Evolutionary conservation across 192 early-diverging fungal genomes (phyloP), one percentile per base, ranked within the genome.

Genomic region (Entrophospora sp.): DNA sequence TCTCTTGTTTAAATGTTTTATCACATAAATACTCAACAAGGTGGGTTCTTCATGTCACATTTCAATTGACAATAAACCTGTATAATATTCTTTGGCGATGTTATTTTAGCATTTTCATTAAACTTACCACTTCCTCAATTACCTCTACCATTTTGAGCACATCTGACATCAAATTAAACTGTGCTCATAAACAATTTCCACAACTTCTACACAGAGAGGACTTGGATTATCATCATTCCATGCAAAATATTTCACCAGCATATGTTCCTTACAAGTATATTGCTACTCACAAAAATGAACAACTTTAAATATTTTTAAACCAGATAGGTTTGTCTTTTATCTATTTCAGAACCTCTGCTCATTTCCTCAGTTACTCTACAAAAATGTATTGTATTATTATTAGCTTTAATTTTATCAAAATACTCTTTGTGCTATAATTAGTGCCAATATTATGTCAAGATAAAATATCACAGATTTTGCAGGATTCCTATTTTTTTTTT

Each of bases 231-330:
- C 14, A 52, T 25, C 49, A 52, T 52, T 52, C 14, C 14, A 52
- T 52, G 49, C 27, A 31, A 52, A 52, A 31, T 52, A 52, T 52
- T 52, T 31, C 27, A 24, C 4, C n/a, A n/a, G n/a, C n/a, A n/a
- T n/a, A n/a, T n/a, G n/a, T n/a, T 52, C 49, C 27, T 25, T 52
- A 52, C 28, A 52, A 9, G 25, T n/a, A 52, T 52, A 52, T 31
- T 52, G 22, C 25, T 52, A 18, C 12, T 52, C 9, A 30, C 49
- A 52, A 52, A 52, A 52, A 31, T 52, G 28, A 14, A 52, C 49
- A 52, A 52, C 49, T 52, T 52, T 25, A 14, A 52, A 52, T 31
- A 52, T 52, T 52, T 30, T 25, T n/a, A n/a, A n/a, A 49, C 18
- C 48, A 10, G 48, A 49, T 49, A n/a, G 20, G 5, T 14, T 52